Evolutionary conservation across 2,329 filamentous ascomycete genomes (phyloP).

Genomic region (Ophiocordyceps camponoti-rufipedis): DNA sequence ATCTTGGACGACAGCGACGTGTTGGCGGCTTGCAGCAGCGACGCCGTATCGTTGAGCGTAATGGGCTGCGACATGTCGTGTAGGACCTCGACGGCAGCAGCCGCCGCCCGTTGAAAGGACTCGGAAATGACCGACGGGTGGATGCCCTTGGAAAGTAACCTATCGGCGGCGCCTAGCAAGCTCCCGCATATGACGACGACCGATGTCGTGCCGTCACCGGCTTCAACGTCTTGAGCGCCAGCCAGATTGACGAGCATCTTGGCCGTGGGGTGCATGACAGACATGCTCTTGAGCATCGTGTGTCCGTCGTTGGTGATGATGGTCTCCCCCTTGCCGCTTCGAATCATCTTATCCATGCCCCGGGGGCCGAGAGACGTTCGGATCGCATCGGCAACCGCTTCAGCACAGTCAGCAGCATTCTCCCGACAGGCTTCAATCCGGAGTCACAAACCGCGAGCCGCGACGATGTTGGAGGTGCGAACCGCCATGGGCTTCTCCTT

Average conservation of each 20-base stretch:
- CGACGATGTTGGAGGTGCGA: slow-evolving; percentile 89
- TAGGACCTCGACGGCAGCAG: slow-evolving; percentile 72
- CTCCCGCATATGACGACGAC: slow-evolving; percentile 96
- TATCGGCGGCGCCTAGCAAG: slow-evolving; percentile 82
- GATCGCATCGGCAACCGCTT: slow-evolving; percentile 93
- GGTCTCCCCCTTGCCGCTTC: slow-evolving; percentile 88
- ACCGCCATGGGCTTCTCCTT: slow-evolving; percentile 99
- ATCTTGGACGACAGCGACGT: slow-evolving; percentile 98
- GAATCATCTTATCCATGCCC: slow-evolving; percentile 99
- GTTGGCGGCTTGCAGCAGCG: slow-evolving; percentile 87
- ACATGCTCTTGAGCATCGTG: slow-evolving; percentile 98
- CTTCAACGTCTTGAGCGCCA: slow-evolving; percentile 93
- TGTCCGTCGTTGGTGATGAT: slow-evolving; percentile 99
- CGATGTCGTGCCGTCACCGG: slow-evolving; percentile 93
- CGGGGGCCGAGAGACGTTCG: slow-evolving; percentile 88
- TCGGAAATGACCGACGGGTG: slow-evolving; percentile 97
- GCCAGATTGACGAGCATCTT: slow-evolving; percentile 98
- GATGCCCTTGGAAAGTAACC: slow-evolving; percentile 79
- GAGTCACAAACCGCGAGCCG: slow-evolving; percentile 58
- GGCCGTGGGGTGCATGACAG: slow-evolving; percentile 96
- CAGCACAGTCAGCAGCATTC: slow-evolving; percentile 1
- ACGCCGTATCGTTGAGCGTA: slow-evolving; percentile 68
- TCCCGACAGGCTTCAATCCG: neutral
- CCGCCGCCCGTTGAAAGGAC: slow-evolving; percentile 87
- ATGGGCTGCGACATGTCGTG: slow-evolving; percentile 95